Percentiles rank a stretch among this genome's conserved stretches.
These are phyloP conservation scores for Blastocystis sp. DNA, from an alignment of 352 stramenopile species.

Conservation along the genomic window DNA sequence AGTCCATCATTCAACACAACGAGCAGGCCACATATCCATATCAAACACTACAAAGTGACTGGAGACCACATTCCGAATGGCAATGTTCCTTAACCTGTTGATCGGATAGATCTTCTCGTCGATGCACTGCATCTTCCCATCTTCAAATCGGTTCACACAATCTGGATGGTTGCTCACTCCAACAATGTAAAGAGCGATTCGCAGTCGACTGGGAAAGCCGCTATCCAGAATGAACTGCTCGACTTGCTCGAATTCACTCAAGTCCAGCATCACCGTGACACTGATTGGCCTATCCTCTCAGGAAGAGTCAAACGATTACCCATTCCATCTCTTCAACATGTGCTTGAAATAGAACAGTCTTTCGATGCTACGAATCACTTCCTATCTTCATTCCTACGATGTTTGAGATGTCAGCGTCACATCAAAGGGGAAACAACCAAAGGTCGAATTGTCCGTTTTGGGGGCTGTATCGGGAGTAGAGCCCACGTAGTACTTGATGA, in stretches of 20 bases:
- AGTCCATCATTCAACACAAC: neutral
- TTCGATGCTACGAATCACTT: constrained; percentile 20
- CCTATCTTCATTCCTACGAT: neutral
- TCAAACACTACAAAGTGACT: constrained; percentile 67
- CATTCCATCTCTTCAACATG: constrained; percentile 40
- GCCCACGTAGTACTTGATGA: constrained; percentile 46
- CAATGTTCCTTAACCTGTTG: constrained; percentile 62
- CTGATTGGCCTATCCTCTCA: constrained; percentile 21
- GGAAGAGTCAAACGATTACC: neutral
- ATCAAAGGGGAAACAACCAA: neutral
- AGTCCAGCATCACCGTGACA: constrained; percentile 16
- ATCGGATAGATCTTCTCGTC: constrained; percentile 35
- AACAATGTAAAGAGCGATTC: constrained; percentile 37
- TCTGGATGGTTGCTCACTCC: neutral
- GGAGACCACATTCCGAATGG: constrained; percentile 41
- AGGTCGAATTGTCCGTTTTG: constrained; percentile 14
- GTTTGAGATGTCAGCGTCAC: constrained; percentile 52
- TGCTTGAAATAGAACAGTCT: constrained; percentile 49
- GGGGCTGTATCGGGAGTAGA: constrained; percentile 17
- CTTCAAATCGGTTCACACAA: constrained; percentile 17
- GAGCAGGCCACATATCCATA: constrained; percentile 69
- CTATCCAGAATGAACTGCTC: constrained; percentile 18
- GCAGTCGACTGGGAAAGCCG: constrained; percentile 39
- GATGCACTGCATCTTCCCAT: neutral
- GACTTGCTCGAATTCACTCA: neutral